These are phyloP conservation scores for Gamarada debralockiae DNA, from an alignment of 495 filamentous ascomycete species.

Conservation along the genomic window DNA sequence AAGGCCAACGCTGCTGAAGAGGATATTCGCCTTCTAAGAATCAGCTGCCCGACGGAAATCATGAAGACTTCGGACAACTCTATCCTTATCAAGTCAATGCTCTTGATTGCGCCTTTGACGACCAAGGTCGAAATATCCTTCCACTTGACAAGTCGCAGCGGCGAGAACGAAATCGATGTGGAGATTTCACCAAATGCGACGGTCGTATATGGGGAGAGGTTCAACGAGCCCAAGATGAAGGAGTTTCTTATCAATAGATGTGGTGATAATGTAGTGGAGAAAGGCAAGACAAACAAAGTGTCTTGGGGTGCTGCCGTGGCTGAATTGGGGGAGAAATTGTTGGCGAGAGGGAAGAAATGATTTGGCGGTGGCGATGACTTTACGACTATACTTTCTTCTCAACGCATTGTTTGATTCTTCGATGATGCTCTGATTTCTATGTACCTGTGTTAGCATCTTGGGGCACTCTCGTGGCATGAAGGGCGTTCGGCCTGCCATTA, in stretches of 20 bases:
- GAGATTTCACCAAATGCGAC: slow-evolving; percentile 35
- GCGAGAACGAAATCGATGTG: slow-evolving; percentile 33
- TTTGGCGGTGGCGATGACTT: not conserved
- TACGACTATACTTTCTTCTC: too few relatives aligned
- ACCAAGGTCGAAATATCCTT: slow-evolving; percentile 59
- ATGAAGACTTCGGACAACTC: slow-evolving; percentile 51
- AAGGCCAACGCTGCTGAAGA: slow-evolving; percentile 46
- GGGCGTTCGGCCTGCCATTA: too few relatives aligned
- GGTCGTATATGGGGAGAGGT: slow-evolving; percentile 65
- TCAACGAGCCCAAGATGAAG: slow-evolving; percentile 58
- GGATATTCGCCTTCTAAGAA: slow-evolving; percentile 49
- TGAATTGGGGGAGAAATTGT: slow-evolving; percentile 52
- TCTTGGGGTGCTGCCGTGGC: slow-evolving; percentile 53
- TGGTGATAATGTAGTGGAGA: slow-evolving; percentile 32
- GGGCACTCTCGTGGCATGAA: too few relatives aligned
- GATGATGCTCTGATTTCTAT: too few relatives aligned
- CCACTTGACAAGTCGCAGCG: slow-evolving; percentile 30
- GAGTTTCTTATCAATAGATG: slow-evolving; percentile 52
- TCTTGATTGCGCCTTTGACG: slow-evolving; percentile 54
- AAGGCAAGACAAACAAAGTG: slow-evolving; percentile 25
- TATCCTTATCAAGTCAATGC: slow-evolving; percentile 43
- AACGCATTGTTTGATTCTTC: too few relatives aligned
- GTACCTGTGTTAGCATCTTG: too few relatives aligned
- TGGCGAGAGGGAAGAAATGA: slow-evolving; percentile 50
- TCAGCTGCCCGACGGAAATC: slow-evolving; percentile 49